Evolutionary conservation across 78 protist genomes (phyloP).

Genomic region (Dictyostelium purpureum): DNA sequence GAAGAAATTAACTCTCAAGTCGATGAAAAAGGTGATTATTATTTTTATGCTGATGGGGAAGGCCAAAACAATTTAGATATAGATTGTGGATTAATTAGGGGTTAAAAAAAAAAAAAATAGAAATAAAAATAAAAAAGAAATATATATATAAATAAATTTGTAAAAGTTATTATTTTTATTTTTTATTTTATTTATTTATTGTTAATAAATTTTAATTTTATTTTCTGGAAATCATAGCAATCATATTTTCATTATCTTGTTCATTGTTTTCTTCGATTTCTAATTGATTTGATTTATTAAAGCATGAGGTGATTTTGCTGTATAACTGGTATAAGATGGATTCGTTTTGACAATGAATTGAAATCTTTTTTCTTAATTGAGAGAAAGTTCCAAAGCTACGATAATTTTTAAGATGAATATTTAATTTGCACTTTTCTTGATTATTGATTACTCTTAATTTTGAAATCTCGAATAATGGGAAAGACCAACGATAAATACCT

Average conservation of each 20-base stretch:
- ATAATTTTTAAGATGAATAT: constrained; percentile 36
- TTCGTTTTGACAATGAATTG: constrained; percentile 44
- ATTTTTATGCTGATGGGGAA: neutral
- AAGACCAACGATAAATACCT: constrained; percentile 62
- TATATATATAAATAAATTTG: neutral
- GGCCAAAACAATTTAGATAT: neutral
- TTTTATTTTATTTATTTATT: neutral
- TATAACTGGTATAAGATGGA: constrained; percentile 26
- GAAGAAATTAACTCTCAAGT: neutral
- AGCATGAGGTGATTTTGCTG: constrained; percentile 51
- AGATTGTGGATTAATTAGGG: neutral
- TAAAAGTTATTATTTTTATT: neutral
- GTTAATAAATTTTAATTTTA: neutral
- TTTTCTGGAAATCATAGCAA: neutral
- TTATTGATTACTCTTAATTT: neutral
- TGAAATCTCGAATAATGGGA: constrained; percentile 65
- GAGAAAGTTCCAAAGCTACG: constrained; percentile 37
- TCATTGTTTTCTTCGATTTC: constrained; percentile 32
- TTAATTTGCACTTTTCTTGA: constrained; percentile 3
- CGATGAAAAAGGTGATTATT: neutral
- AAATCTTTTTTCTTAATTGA: constrained; percentile 26
- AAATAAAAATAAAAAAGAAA: neutral
- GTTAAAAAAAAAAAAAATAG: neutral
- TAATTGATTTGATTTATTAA: constrained; percentile 45
- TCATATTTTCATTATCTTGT: neutral